These are phyloP conservation scores for Mortierella sp. DNA, from an alignment of 371 early-diverging fungal species.

Conservation along the genomic window DNA sequence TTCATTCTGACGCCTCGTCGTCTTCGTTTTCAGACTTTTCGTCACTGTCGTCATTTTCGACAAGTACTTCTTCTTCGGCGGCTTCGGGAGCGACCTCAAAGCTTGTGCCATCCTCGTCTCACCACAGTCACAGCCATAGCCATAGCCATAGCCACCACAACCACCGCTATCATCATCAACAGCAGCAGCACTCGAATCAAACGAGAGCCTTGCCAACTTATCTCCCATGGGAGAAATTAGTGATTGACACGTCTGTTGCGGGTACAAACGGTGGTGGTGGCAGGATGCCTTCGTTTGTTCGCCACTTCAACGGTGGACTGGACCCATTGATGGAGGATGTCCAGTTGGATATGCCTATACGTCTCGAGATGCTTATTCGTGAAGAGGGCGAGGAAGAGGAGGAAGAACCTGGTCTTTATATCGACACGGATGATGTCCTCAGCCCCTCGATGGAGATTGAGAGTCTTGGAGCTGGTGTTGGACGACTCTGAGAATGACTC, in stretches of 20 bases:
- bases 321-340: constrained; percentile 11
- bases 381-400: constrained; percentile 33
- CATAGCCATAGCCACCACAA: no score
- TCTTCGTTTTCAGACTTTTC: constrained; percentile 13
- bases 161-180: neutral
- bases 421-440: constrained; percentile 27
- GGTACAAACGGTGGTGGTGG: neutral
- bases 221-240: neutral
- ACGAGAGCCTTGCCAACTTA: neutral
- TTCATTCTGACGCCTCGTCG: constrained; percentile 18
- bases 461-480: constrained; percentile 48
- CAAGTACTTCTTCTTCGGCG: constrained; percentile 1
- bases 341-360: constrained; percentile 3
- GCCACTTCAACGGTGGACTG: neutral
- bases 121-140: no score
- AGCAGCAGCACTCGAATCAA: neutral
- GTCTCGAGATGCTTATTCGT: constrained; percentile 19
- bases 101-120: neutral
- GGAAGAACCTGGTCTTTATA: constrained; percentile 17
- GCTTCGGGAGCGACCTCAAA: neutral
- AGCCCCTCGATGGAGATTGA: constrained; percentile 33
- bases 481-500: constrained; percentile 4
- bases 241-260: neutral
- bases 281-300: neutral
- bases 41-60: neutral